A percentile compares a stretch with the other conserved stretches of the same genome.
These are phyloP conservation scores for Chaetomium tenue DNA, from an alignment of 495 filamentous ascomycete genomes.

Conservation along the genomic window DNA sequence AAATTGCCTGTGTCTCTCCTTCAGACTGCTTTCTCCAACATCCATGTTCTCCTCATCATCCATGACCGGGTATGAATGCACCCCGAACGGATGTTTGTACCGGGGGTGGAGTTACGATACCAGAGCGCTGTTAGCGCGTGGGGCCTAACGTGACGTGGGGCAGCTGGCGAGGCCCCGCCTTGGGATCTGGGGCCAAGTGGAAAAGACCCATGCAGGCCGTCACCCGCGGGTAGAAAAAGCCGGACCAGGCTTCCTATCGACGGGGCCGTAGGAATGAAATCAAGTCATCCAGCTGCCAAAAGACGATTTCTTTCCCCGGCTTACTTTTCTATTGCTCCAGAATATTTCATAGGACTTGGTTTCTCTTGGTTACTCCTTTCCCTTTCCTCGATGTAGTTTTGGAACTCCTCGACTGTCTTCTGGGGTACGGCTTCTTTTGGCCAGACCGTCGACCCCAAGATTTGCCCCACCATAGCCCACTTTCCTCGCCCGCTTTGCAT, in stretches of 20 bases:
- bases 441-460: not conserved
- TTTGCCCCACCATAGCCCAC: slow-evolving; percentile 10
- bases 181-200: slow-evolving; percentile 12
- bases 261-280: too few species aligned
- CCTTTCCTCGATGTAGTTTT: too few species aligned
- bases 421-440: too few species aligned
- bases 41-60: too few species aligned
- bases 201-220: slow-evolving; percentile 13
- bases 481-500: slow-evolving; percentile 11
- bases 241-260: too few species aligned
- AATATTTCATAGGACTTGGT: too few species aligned
- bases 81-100: not conserved
- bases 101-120: slow-evolving; percentile 21
- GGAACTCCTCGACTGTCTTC: too few species aligned
- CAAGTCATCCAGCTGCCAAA: too few species aligned
- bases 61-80: not conserved
- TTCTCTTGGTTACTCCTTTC: too few species aligned
- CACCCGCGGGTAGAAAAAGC: not conserved
- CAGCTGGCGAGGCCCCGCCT: not conserved
- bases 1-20: not conserved
- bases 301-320: too few species aligned
- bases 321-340: too few species aligned
- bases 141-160: slow-evolving; percentile 4
- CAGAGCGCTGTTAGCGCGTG: slow-evolving; percentile 27
- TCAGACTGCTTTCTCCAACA: not conserved